Evolutionary conservation across 2,329 filamentous ascomycete genomes (phyloP).

Genomic region (Alternaria triticimaculans): DNA sequence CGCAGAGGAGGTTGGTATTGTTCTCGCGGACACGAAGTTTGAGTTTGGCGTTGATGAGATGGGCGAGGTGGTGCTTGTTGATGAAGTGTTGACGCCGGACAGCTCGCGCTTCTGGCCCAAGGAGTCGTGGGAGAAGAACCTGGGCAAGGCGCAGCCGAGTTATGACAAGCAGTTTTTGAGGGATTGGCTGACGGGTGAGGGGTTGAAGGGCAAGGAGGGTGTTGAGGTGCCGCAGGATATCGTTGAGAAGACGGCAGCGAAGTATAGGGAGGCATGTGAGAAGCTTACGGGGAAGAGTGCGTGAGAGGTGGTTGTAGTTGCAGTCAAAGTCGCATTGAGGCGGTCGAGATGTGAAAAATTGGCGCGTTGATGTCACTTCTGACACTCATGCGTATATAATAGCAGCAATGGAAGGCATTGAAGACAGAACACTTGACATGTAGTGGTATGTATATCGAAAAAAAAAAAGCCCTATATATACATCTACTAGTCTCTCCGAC

Average conservation of each 20-base stretch:
- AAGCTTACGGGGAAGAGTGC: constrained; percentile 63
- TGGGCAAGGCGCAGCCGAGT: constrained; percentile 78
- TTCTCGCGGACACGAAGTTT: constrained; percentile 80
- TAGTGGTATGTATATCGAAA: no score
- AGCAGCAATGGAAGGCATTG: neutral
- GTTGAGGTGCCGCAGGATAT: constrained; percentile 77
- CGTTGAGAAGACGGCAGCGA: constrained; percentile 69
- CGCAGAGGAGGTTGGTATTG: constrained; percentile 70
- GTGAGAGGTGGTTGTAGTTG: neutral
- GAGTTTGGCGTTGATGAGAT: constrained; percentile 72
- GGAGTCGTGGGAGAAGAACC: constrained; percentile 66
- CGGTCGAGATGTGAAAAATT: fast-evolving
- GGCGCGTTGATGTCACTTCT: neutral
- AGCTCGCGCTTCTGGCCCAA: constrained; percentile 84
- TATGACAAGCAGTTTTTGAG: constrained; percentile 82
- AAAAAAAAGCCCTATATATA: no score
- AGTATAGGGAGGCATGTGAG: constrained; percentile 79
- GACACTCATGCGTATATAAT: neutral
- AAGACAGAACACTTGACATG: neutral
- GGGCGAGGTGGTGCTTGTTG: constrained; percentile 74
- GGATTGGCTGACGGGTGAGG: constrained; percentile 78
- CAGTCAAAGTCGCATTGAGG: fast-evolving
- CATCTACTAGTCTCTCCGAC: neutral
- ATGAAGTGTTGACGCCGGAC: constrained; percentile 83
- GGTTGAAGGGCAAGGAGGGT: constrained; percentile 76